phyloP scores from a whole-genome alignment of 768 basidiomycete genomes.

The Collybia sp. region DNA sequence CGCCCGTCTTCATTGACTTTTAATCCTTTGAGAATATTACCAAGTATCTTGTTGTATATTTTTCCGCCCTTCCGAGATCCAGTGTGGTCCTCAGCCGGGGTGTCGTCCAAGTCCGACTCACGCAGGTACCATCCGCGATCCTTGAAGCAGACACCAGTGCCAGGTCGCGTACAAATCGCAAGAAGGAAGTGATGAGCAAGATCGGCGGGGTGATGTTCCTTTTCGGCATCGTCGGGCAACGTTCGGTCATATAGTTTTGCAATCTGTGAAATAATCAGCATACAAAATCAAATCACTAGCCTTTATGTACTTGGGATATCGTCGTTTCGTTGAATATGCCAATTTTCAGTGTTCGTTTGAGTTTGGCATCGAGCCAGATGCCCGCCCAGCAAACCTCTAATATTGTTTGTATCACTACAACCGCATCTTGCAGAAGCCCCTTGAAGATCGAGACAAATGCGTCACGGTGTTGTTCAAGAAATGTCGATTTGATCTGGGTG shows the following conservation, averaged over 20 bases:
- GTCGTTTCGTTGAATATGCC: constrained; percentile 65
- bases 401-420: constrained; percentile 52
- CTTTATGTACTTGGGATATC: constrained; percentile 49
- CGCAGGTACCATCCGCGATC: constrained; percentile 91
- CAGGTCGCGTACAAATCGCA: constrained; percentile 76
- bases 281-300: neutral
- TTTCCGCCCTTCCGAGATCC: constrained; percentile 33
- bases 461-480: constrained; percentile 70
- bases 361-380: constrained; percentile 68
- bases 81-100: constrained; percentile 19
- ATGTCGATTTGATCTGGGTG: constrained; percentile 51
- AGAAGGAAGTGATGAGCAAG: constrained; percentile 85
- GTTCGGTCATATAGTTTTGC: constrained; percentile 69
- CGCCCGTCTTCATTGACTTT: constrained; percentile 88
- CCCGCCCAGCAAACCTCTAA: constrained; percentile 76
- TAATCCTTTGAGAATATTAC: constrained; percentile 65
- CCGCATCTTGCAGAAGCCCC: constrained; percentile 63
- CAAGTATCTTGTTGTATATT: constrained; percentile 80
- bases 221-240: constrained; percentile 39
- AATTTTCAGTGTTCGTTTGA: constrained; percentile 70
- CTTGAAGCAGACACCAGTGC: constrained; percentile 81
- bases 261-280: constrained; percentile 37
- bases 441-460: constrained; percentile 68
- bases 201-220: constrained; percentile 65
- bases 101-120: constrained; percentile 41